Percentiles rank a stretch among this genome's conserved stretches.
Evolutionary conservation across 495 filamentous ascomycete genomes (phyloP).

Genomic region (Clavariopsis aquatica): DNA sequence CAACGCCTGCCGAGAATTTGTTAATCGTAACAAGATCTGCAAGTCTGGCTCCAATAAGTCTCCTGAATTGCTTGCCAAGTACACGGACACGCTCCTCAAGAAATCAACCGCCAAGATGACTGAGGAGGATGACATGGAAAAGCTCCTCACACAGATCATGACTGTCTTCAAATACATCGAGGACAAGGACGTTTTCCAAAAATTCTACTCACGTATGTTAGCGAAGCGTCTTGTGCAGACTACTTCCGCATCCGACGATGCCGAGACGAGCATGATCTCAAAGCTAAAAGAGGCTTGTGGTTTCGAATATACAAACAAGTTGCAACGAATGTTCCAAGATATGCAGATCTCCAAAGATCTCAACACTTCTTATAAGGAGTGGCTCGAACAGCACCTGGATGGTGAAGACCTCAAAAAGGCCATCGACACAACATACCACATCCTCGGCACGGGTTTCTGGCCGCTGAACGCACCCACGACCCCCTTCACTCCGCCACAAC

Average conservation of each 20-base stretch:
- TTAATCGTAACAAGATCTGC: constrained; percentile 95
- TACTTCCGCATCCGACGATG: constrained; percentile 93
- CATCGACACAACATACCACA: constrained; percentile 78
- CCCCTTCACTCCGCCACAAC: constrained; percentile 78
- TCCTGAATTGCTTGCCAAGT: constrained; percentile 91
- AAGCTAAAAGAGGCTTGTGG: constrained; percentile 99
- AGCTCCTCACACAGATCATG: constrained; percentile 93
- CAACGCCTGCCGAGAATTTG: constrained; percentile 96
- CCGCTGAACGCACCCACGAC: constrained; percentile 83
- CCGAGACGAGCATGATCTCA: constrained; percentile 98
- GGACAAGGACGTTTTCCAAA: constrained; percentile 99
- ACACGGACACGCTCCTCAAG: constrained; percentile 89
- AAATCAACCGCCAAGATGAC: constrained; percentile 81
- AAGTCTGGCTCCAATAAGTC: constrained; percentile 88
- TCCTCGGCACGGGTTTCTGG: constrained; percentile 98
- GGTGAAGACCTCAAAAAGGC: constrained; percentile 58
- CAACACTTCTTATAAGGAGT: constrained; percentile 79
- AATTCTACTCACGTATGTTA: constrained; percentile 96
- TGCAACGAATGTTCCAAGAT: constrained; percentile 99
- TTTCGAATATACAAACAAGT: constrained; percentile 98
- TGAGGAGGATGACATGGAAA: constrained; percentile 91
- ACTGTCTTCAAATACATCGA: constrained; percentile 99
- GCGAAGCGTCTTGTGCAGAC: constrained; percentile 92
- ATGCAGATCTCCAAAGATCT: constrained; percentile 98
- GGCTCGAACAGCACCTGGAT: constrained; percentile 61